Base-by-base conservation (phyloP, 2,329 filamentous ascomycete species). In the Zasmidium angulare region DNA sequence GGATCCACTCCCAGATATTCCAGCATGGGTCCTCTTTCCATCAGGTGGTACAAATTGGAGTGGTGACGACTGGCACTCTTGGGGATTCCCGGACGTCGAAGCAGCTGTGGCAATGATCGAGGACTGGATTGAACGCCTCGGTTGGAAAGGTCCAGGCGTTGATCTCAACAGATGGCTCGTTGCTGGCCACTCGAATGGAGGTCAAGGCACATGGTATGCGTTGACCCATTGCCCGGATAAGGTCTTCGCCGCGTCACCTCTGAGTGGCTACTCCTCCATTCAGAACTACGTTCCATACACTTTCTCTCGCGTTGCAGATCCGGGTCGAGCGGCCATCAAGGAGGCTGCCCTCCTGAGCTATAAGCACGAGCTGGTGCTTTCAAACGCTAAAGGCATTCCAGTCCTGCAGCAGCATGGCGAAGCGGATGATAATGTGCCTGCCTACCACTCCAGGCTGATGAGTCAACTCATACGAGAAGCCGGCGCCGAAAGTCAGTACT, bases 1-100 rank as follows among this genome's bases (percentile, higher is more conserved):
- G 31, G 78, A 84, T 67, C 71, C 74, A 20, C 72, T 82, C 1
- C 76, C 80, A 21, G 78, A 84, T 59, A 70, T 85, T 21, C 82
- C 80, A 61, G 78, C 82, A 2, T 86, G 82, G 82, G 73, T 81
- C 1, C 53, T 86, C 17, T 80, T 83, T 63, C 83, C 84, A 10
- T 82, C 79, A 2, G 84, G 84, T 21, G 82, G 81, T 17, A 86
- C 82, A 19, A 71, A 81, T 4, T 86, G 84, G 84, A 83, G 81
- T 64, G 80, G 81, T 22, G 84, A 86, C 69, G 84, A 86, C 65
- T 86, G 84, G 84, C 84, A 86, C 67, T 78, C 74, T 3, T 86
- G 83, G 82, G 84, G 83, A 0, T 80, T 81, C 63, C 75, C 79
- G 20, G 84, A 86, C 69, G 76, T 83, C 24, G 77, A 84, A 70